These are phyloP conservation scores for Phlebiopsis gigantea DNA, from an alignment of 768 basidiomycete genomes.

Conservation along the genomic window DNA sequence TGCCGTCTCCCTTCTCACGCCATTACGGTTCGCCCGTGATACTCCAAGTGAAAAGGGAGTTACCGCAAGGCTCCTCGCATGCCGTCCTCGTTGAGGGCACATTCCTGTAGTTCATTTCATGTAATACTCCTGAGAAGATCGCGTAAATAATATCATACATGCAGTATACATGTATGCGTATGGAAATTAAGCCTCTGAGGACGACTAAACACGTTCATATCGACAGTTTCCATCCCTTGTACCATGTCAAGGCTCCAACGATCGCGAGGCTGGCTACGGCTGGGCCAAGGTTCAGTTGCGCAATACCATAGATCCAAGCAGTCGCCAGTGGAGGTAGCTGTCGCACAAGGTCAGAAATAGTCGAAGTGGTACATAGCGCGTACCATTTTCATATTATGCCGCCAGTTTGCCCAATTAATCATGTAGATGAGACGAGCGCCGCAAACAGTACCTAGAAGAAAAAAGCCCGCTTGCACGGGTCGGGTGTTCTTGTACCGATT, in stretches of 20 bases:
- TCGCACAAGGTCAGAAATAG: not conserved
- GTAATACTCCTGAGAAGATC: not conserved
- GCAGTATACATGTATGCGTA: too few relatives aligned
- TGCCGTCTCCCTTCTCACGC: not conserved
- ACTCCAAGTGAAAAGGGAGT: not conserved
- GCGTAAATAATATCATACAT: not conserved
- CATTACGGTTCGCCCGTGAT: not conserved
- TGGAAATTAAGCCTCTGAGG: too few relatives aligned
- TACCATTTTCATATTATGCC: constrained; percentile 73
- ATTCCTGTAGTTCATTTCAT: not conserved
- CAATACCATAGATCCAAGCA: constrained; percentile 69
- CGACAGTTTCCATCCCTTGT: constrained; percentile 47
- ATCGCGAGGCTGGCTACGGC: constrained; percentile 50
- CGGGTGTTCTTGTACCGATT: constrained; percentile 56
- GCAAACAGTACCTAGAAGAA: constrained; percentile 48
- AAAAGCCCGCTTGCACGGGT: constrained; percentile 50
- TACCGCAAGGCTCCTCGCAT: not conserved
- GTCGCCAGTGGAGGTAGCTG: constrained; percentile 78
- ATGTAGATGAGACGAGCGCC: constrained; percentile 69
- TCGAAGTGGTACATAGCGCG: constrained; percentile 4
- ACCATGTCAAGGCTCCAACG: constrained; percentile 58
- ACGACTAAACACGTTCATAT: too few relatives aligned
- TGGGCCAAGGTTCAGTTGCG: constrained; percentile 62
- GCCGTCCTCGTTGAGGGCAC: not conserved
- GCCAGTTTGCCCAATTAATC: constrained; percentile 65